A percentile compares a stretch with the other conserved stretches of the same genome.
Conservation (phyloP, 2,329 filamentous ascomycete genomes). For the Epichloe gansuensis region DNA sequence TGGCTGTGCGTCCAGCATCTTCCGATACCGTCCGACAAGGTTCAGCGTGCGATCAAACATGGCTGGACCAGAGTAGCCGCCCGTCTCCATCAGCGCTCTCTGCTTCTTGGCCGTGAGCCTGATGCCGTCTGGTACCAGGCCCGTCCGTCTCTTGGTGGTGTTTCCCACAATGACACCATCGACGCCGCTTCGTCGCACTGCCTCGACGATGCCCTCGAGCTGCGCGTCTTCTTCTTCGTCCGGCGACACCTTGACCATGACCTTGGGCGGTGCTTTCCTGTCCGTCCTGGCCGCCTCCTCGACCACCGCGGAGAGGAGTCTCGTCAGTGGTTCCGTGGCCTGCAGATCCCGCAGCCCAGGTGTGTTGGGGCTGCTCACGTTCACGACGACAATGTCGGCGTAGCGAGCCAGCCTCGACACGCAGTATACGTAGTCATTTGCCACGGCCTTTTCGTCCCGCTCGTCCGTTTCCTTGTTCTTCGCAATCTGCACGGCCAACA, state of each 20-base stretch:
- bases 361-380: constrained; percentile 94
- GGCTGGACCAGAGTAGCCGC: constrained; percentile 83
- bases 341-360: constrained; percentile 82
- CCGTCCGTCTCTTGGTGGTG: constrained; percentile 74
- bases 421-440: constrained; percentile 76
- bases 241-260: constrained; percentile 97
- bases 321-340: constrained; percentile 67
- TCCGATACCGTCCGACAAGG: constrained; percentile 69
- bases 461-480: constrained; percentile 95
- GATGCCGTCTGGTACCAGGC: constrained; percentile 54
- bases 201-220: constrained; percentile 76
- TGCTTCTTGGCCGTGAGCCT: constrained; percentile 54
- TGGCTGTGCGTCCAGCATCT: constrained; percentile 44
- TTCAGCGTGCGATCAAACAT: constrained; percentile 70
- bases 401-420: constrained; percentile 73
- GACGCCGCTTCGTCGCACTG: constrained; percentile 70
- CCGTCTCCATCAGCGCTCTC: constrained; percentile 57
- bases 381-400: constrained; percentile 93
- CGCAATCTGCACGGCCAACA: constrained; percentile 83
- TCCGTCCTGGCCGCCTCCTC: constrained; percentile 56
- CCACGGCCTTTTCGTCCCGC: constrained; percentile 68
- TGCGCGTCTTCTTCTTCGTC: constrained; percentile 83
- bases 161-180: constrained; percentile 96
- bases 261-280: constrained; percentile 50
- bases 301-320: constrained; percentile 72